These are phyloP conservation scores for Meyerozyma guilliermondii DNA, from an alignment of 1,139 yeast species.

Conservation along the genomic window DNA sequence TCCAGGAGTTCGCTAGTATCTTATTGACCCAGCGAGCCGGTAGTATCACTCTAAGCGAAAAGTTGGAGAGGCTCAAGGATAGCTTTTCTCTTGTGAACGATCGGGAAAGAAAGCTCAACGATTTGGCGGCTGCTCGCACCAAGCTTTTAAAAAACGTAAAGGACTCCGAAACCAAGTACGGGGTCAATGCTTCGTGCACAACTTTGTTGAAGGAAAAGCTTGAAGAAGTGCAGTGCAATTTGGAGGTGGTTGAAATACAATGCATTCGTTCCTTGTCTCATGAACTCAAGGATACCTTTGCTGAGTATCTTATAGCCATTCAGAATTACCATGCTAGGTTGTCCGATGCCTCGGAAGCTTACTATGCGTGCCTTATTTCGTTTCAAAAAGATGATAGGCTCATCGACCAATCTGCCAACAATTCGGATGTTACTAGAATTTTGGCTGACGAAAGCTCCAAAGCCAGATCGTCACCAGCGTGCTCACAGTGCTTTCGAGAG, in stretches of 20 bases:
- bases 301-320: slow-evolving; percentile 36
- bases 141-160: slow-evolving; percentile 31
- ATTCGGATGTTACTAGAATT: background rate
- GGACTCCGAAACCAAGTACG: slow-evolving; percentile 39
- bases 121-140: slow-evolving; percentile 26
- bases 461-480: background rate
- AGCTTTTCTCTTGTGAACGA: slow-evolving; percentile 43
- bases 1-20: slow-evolving; percentile 36
- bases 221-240: slow-evolving; percentile 43
- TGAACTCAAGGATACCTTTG: slow-evolving; percentile 39
- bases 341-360: slow-evolving; percentile 28
- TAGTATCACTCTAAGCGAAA: slow-evolving; percentile 29
- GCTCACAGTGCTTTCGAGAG: background rate
- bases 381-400: background rate
- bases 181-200: slow-evolving; percentile 38
- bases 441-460: background rate
- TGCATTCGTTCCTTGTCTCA: slow-evolving; percentile 40
- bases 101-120: slow-evolving; percentile 45
- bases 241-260: slow-evolving; percentile 49
- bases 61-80: slow-evolving; percentile 34
- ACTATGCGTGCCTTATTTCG: slow-evolving; percentile 11
- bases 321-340: slow-evolving; percentile 26
- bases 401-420: background rate
- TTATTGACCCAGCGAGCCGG: slow-evolving; percentile 30
- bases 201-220: slow-evolving; percentile 40